These are phyloP conservation scores for Neonectria magnoliae DNA, from an alignment of 2,329 filamentous ascomycete species.

Conservation along the genomic window DNA sequence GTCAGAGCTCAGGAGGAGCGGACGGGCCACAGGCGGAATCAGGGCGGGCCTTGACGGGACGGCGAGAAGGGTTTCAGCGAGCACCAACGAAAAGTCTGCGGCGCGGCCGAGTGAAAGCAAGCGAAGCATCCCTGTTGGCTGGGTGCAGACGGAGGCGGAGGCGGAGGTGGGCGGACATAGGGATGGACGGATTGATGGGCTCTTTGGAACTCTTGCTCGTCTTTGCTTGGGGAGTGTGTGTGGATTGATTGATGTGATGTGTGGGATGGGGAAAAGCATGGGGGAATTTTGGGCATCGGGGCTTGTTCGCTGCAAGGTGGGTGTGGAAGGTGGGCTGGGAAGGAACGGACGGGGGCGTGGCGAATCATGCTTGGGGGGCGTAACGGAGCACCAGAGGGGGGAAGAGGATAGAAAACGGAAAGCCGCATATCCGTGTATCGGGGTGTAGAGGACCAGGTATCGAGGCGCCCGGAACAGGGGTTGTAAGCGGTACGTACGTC, in stretches of 20 bases:
- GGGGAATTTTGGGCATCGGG: constrained; percentile 39
- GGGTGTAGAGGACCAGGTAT: constrained; percentile 22
- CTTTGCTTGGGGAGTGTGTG: constrained; percentile 5
- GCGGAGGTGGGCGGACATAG: constrained; percentile 31
- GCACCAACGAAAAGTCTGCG: constrained; percentile 36
- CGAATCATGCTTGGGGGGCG: background rate
- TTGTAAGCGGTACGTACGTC: constrained; percentile 32
- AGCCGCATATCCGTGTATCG: constrained; percentile 39
- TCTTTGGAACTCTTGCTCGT: constrained; percentile 1
- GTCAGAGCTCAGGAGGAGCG: constrained; percentile 18
- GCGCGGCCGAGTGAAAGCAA: constrained; percentile 40
- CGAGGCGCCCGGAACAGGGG: constrained; percentile 23
- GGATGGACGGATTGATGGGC: constrained; percentile 14
- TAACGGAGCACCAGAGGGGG: constrained; percentile 7
- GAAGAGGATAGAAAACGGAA: background rate
- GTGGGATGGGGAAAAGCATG: constrained; percentile 39
- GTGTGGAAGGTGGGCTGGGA: constrained; percentile 33
- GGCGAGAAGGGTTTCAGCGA: constrained; percentile 22
- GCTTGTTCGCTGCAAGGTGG: constrained; percentile 20
- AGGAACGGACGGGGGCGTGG: constrained; percentile 18
- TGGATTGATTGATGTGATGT: constrained; percentile 15
- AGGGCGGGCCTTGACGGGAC: constrained; percentile 20
- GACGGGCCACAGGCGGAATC: constrained; percentile 23
- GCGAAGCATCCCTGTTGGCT: constrained; percentile 37
- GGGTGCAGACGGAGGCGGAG: constrained; percentile 32